These are phyloP conservation scores for Fraxinus platypoda DNA, from an alignment of 305 asterid species.

Conservation along the genomic window DNA sequence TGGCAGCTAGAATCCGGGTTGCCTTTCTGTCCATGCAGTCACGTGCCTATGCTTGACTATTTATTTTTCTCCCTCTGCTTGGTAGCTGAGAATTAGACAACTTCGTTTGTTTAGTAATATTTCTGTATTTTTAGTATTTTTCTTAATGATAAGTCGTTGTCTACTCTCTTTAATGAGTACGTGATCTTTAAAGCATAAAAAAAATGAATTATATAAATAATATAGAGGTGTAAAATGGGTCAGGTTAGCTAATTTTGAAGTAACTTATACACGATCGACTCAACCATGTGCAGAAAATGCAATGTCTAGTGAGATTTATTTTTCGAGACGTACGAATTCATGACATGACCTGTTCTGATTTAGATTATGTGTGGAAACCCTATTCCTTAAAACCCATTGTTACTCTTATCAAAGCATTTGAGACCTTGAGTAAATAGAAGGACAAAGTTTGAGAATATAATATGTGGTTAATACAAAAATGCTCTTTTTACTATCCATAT, in stretches of 20 bases:
- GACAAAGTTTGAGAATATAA: neutral
- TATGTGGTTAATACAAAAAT: neutral
- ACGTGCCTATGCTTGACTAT: conserved; percentile 40
- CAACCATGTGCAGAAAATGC: neutral
- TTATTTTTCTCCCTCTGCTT: conserved; percentile 22
- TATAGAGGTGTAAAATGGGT: neutral
- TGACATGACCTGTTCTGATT: neutral
- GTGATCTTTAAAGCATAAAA: neutral
- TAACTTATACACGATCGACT: too few species aligned
- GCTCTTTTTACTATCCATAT: neutral
- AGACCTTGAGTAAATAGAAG: neutral
- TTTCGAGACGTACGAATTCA: neutral
- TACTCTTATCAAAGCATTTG: neutral
- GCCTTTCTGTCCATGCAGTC: conserved; percentile 42
- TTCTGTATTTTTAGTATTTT: conserved; percentile 6
- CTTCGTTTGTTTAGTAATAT: neutral
- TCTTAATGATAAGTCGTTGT: neutral
- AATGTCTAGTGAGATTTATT: neutral
- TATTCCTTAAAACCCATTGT: neutral
- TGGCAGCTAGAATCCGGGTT: conserved; percentile 57
- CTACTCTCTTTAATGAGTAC: neutral
- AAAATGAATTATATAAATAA: too few species aligned
- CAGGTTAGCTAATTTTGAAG: too few species aligned
- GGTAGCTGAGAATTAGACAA: neutral
- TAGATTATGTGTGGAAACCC: neutral